These are phyloP conservation scores for Oleoguttula mirabilis DNA, from an alignment of 495 filamentous ascomycete genomes.

Conservation along the genomic window DNA sequence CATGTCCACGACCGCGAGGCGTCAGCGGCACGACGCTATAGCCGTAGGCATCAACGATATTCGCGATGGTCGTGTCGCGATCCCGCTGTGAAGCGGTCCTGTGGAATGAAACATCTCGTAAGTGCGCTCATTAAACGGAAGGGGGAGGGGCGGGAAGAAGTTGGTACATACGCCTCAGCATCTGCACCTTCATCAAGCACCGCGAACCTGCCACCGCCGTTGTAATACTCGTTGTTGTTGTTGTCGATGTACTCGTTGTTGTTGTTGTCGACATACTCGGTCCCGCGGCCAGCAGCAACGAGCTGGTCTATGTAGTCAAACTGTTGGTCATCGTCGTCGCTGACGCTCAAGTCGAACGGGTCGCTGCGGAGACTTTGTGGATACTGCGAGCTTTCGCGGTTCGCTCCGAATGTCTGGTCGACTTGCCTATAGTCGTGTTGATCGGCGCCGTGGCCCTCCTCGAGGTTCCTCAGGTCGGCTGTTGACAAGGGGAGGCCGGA, in stretches of 20 bases:
- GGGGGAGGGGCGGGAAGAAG: slow-evolving; percentile 5
- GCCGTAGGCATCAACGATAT: slow-evolving; percentile 12
- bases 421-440: not conserved
- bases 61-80: slow-evolving; percentile 9
- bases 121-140: slow-evolving; percentile 16
- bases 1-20: not conserved
- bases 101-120: slow-evolving; percentile 17
- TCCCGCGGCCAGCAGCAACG: too few species aligned
- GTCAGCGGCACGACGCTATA: not conserved
- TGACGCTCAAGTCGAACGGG: slow-evolving; percentile 15
- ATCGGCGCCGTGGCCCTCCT: not conserved
- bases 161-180: slow-evolving; percentile 13
- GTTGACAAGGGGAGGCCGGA: too few species aligned
- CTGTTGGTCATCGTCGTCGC: slow-evolving; percentile 3
- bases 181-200: slow-evolving; percentile 3
- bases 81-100: not conserved
- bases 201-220: not conserved
- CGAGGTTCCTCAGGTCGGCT: not conserved
- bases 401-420: slow-evolving; percentile 6
- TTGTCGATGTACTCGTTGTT: slow-evolving; percentile 1
- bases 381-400: slow-evolving; percentile 1
- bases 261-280: not conserved
- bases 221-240: not conserved
- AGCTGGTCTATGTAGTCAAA: too few species aligned
- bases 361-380: slow-evolving; percentile 3